Evolutionary conservation across 2,329 filamentous ascomycete species (phyloP), one percentile per base, ranked within the genome.

Genomic region (Colletotrichum sidae): DNA sequence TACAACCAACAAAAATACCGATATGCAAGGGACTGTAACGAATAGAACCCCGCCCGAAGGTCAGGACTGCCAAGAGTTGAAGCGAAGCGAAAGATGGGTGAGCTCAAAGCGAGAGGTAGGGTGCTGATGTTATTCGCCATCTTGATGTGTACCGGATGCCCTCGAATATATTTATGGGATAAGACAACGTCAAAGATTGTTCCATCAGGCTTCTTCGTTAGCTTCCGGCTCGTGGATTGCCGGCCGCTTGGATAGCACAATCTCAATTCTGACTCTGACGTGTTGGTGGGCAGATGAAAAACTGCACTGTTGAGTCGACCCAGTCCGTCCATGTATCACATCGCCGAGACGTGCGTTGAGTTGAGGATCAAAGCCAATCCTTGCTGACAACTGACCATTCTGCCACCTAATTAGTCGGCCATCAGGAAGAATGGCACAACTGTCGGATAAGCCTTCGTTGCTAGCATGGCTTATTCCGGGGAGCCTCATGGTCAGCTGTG

Each of bases 241-340:
- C 63, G 63, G 33, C 63, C 63, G 63, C 63, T 66, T 63, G 59
- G 63, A 66, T 52, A 50, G 41, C 53, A 8, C 17, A 38, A 66
- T 63, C 63, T 49, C 63, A 49, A 57, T 25, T 49, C 42, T 45
- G 59, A 35, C 15, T 66, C 42, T 53, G 52, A 49, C 33, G 49
- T 54, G 42, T 34, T 52, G 33, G 53, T 13, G 38, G 44, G 52
- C 38, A 44, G 38, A 25, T 49, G 47, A 42, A 45, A 46, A n/a
- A 51, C 58, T 66, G 59, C 53, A 50, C 8, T 33, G 35, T 57
- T 45, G 50, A 55, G 47, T 66, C 63, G 46, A 33, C 35, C 41
- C 42, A 66, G 63, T 66, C 63, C 53, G 63, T 63, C 63, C 63
- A 63, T 63, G 58, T 63, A 63, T 63, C 63, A 66, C 41, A 53